A percentile compares a stretch with the other conserved stretches of the same genome.
These are phyloP conservation scores for Wickerhamiella allomyrinae DNA, from an alignment of 805 yeast species.

Conservation along the genomic window DNA sequence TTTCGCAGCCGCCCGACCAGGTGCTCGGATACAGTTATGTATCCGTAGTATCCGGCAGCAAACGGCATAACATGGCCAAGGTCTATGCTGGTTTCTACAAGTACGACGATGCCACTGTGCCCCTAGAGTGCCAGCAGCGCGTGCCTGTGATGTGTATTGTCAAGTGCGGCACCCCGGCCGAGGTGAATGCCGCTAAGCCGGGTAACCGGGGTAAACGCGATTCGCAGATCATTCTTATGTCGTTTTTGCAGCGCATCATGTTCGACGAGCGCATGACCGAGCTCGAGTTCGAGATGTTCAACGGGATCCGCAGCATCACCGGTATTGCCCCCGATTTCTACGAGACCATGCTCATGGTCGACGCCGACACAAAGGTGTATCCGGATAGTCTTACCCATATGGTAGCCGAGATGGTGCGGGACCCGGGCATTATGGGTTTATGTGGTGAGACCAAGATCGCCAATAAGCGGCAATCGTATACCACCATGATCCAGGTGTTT, in stretches of 20 bases:
- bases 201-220: slow-evolving; percentile 96
- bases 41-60: slow-evolving; percentile 87
- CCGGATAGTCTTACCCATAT: slow-evolving; percentile 83
- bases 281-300: slow-evolving; percentile 64
- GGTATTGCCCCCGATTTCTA: slow-evolving; percentile 75
- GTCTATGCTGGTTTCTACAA: slow-evolving; percentile 89
- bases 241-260: slow-evolving; percentile 72
- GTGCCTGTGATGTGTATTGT: slow-evolving; percentile 69
- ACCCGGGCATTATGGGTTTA: slow-evolving; percentile 77
- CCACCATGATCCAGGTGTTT: slow-evolving; percentile 83
- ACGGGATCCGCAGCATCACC: slow-evolving; percentile 65
- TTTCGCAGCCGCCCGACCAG: slow-evolving; percentile 54
- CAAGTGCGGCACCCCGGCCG: slow-evolving; percentile 79
- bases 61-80: slow-evolving; percentile 96
- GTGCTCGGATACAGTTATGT: slow-evolving; percentile 79
- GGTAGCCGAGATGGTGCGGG: slow-evolving; percentile 78
- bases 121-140: slow-evolving; percentile 65
- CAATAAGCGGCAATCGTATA: slow-evolving; percentile 74
- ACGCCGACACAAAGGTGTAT: slow-evolving; percentile 81
- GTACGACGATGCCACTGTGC: slow-evolving; percentile 63
- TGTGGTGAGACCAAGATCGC: slow-evolving; percentile 93
- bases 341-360: slow-evolving; percentile 80
- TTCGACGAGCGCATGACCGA: slow-evolving; percentile 92
- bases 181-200: slow-evolving; percentile 50
- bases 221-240: slow-evolving; percentile 82